Percentiles rank a stretch among this genome's conserved stretches.
These are phyloP conservation scores for Silene latifolia DNA, from an alignment of 148 eudicot genomes.

Conservation along the genomic window DNA sequence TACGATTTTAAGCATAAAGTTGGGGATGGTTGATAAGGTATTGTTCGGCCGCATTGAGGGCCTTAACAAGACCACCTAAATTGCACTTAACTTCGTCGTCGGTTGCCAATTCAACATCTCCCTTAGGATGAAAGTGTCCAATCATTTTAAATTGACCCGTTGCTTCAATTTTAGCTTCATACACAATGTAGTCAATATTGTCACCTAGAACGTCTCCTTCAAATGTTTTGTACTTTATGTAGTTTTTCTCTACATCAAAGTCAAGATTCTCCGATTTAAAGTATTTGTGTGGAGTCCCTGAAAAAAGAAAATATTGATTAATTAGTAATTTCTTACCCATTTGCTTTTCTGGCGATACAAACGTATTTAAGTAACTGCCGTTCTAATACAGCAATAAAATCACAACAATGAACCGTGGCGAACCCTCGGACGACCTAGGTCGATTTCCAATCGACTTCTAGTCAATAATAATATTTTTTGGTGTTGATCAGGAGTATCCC, in stretches of 20 bases:
- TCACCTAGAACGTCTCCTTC: slow-evolving; percentile 7
- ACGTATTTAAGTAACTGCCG: no score
- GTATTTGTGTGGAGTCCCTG: slow-evolving; percentile 17
- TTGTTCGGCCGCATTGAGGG: background rate
- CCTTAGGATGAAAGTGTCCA: background rate
- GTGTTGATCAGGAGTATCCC: no score
- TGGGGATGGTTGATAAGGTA: slow-evolving; percentile 2
- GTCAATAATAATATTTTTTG: no score
- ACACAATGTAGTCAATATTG: slow-evolving; percentile 4
- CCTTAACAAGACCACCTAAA: background rate
- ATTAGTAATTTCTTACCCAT: no score
- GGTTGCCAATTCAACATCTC: slow-evolving; percentile 1
- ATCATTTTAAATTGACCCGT: background rate
- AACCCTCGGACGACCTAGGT: no score
- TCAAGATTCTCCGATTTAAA: slow-evolving; percentile 10
- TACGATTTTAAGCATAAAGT: background rate
- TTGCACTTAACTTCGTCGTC: slow-evolving; percentile 2
- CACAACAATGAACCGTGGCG: no score
- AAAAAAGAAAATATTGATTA: background rate
- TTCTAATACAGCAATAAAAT: no score
- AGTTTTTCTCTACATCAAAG: slow-evolving; percentile 9
- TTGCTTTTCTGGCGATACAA: no score
- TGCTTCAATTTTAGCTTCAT: background rate
- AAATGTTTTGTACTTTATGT: slow-evolving; percentile 1
- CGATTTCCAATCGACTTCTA: no score